Evolutionary conservation across 148 eudicot genomes (phyloP).

Genomic region (Nepenthes gracilis): DNA sequence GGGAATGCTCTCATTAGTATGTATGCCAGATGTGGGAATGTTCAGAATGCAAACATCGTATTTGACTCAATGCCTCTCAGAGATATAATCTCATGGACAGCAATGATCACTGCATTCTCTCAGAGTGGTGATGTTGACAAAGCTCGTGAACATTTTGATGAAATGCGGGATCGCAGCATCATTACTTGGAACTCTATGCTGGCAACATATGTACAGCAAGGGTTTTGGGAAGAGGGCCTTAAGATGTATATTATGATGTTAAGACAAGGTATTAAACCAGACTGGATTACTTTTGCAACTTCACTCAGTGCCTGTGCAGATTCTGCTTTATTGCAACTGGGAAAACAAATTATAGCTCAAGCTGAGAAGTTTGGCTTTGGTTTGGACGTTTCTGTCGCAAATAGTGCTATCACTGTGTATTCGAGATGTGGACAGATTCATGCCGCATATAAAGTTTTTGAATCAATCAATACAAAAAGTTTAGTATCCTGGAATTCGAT

Average conservation of each 20-base stretch:
- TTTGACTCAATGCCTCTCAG: slow-evolving; percentile 22
- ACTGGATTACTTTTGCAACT: slow-evolving; percentile 23
- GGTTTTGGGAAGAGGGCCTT: slow-evolving; percentile 26
- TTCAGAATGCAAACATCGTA: slow-evolving; percentile 16
- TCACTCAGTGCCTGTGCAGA: slow-evolving; percentile 30
- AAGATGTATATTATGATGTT: slow-evolving; percentile 24
- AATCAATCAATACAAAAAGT: slow-evolving; percentile 13
- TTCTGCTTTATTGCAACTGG: slow-evolving; percentile 18
- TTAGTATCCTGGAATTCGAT: slow-evolving; percentile 31
- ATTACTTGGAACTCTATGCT: slow-evolving; percentile 36
- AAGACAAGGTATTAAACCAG: slow-evolving; percentile 18
- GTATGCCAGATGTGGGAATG: slow-evolving; percentile 24
- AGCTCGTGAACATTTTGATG: slow-evolving; percentile 21
- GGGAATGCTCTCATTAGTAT: slow-evolving; percentile 32
- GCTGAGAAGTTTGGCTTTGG: slow-evolving; percentile 24
- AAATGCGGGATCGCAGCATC: slow-evolving; percentile 27
- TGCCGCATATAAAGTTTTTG: slow-evolving; percentile 26
- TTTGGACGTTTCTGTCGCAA: slow-evolving; percentile 23
- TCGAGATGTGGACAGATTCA: slow-evolving; percentile 23
- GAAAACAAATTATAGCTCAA: slow-evolving; percentile 27
- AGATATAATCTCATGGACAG: slow-evolving; percentile 35
- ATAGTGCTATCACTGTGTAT: slow-evolving; percentile 20
- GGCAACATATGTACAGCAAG: slow-evolving; percentile 18
- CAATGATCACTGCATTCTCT: slow-evolving; percentile 23
- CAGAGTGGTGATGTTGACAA: slow-evolving; percentile 18